Evolutionary conservation across 208 protist species (phyloP), one percentile per base, ranked within the genome.

Genomic region (Acanthamoeba triangularis): DNA sequence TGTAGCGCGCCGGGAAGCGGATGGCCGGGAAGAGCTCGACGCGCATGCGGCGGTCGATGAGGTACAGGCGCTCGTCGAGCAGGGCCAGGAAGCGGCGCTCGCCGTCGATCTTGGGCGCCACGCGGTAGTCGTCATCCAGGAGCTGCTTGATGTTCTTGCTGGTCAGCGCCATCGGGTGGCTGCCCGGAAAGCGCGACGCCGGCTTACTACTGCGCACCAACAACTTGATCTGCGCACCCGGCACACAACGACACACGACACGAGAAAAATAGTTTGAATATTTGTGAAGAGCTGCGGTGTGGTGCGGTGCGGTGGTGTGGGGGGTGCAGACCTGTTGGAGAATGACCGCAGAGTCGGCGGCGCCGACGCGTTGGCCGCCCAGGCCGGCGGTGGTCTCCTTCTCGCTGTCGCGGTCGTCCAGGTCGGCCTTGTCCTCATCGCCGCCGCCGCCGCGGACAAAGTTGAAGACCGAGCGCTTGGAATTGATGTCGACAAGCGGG

Each of bases 81-180:
- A 85, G 47, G 44, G 23, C 76, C 76, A 85, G 35, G 47, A 85
- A 85, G 47, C 76, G 76, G 23, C 76, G 76, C 76, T 85, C 44
- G 47, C 76, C 76, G 76, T 85, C 76, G 47, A 85, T 85, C 76
- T 85, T 85, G 76, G 76, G 76, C 76, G 76, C 76, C 44, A 85
- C 76, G 4, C 76, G 76, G 44, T 85, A 85, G 47, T 85, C 76
- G 41, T 85, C 76, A n/a, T 85, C 76, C 7, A 85, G 44, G 6
- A 85, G 76, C 76, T 59, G 35, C 76, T 56, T 85, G 18, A 85
- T 85, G 47, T 85, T 85, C 76, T 85, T 85, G 76, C 76, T 85
- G 25, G 76, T 85, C 37, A 85, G 20, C 76, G 76, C 37, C 37
- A 85, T 44, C 47, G 76, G 76, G 23, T 85, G 76, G 25, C 76